A percentile compares a stretch with the other conserved stretches of the same genome.
phyloP scores from a whole-genome alignment of 108 stramenopile species.

The Discostella pseudostelligera region DNA sequence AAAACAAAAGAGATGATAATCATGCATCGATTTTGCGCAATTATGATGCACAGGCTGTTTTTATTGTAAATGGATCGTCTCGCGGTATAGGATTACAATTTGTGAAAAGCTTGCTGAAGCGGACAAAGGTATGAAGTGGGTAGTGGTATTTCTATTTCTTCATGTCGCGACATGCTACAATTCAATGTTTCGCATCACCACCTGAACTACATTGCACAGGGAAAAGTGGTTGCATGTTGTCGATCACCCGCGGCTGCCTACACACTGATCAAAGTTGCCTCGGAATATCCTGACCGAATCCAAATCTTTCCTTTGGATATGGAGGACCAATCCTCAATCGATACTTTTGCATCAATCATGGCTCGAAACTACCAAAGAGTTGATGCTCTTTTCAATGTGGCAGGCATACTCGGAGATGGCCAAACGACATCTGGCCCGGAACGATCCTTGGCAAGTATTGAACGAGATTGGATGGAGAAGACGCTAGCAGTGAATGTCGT shows the following conservation, averaged over 20 bases:
- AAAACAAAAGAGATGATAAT: not conserved
- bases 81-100: constrained; percentile 80
- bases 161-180: not conserved
- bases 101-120: constrained; percentile 46
- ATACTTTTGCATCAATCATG: constrained; percentile 41
- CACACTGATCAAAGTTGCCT: constrained; percentile 27
- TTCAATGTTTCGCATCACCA: not conserved
- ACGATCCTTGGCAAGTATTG: constrained; percentile 62
- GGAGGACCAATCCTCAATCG: constrained; percentile 62
- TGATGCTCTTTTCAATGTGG: constrained; percentile 77
- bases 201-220: constrained; percentile 24
- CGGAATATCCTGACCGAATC: constrained; percentile 32
- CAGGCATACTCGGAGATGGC: constrained; percentile 76
- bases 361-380: constrained; percentile 53
- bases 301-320: constrained; percentile 60
- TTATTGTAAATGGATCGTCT: constrained; percentile 72
- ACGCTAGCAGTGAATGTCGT: constrained; percentile 72
- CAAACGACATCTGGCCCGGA: constrained; percentile 78
- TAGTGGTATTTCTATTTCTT: no score
- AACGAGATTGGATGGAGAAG: constrained; percentile 80
- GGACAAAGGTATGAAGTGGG: constrained; percentile 39
- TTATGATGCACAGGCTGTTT: constrained; percentile 70
- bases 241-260: constrained; percentile 52
- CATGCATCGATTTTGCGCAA: constrained; percentile 37
- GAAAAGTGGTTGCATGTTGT: constrained; percentile 75